Evolutionary conservation across 176 grass and related monocot genomes (phyloP), one percentile per base, ranked within the genome.

Genomic region (Dendrocalamus sinicus): DNA sequence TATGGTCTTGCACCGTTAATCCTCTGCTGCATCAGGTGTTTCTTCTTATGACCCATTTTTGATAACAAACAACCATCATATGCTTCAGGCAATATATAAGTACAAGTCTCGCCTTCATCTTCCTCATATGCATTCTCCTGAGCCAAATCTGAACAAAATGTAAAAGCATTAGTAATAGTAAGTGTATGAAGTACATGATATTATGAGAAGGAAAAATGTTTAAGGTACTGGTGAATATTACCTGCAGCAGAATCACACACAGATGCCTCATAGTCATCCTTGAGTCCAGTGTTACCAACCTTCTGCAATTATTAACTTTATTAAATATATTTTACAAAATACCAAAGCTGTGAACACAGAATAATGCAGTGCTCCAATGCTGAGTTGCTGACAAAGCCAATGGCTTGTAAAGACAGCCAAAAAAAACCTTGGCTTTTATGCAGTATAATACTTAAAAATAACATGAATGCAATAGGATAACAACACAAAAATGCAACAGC

Each of bases 181-280:
- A 35, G 23, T 62, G 51, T 79, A 82, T 35, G n/a, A 41, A 83
- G 22, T 77, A 44, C 54, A 89, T 48, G 23, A 66, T 50, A 81
- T 64, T 63, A 78, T 22, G 45, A 69, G 4, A 86, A 41, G 32
- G 52, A 50, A n/a, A 50, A 61, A 20, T 1, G 22, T 72, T 32
- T 77, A 70, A 41, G 51, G 43, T n/a, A 28, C 50, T 53, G 48
- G 50, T 73, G 83, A 77, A 59, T 59, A 70, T 78, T 88, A 98
- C 96, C 93, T 90, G 93, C 89, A 82, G 86, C 83, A 87, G 89
- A 94, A 87, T 92, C 88, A 54, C 83, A 94, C 17, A 79, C 86
- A 74, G 93, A 94, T 50, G 82, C 88, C 86, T 92, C 96, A 78
- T 85, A 89, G 53, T 98, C 91, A 41, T 92, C 92, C 16, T 92